Base-by-base conservation (phyloP, 208 protist genomes). In the Acanthamoeba comandoni region DNA sequence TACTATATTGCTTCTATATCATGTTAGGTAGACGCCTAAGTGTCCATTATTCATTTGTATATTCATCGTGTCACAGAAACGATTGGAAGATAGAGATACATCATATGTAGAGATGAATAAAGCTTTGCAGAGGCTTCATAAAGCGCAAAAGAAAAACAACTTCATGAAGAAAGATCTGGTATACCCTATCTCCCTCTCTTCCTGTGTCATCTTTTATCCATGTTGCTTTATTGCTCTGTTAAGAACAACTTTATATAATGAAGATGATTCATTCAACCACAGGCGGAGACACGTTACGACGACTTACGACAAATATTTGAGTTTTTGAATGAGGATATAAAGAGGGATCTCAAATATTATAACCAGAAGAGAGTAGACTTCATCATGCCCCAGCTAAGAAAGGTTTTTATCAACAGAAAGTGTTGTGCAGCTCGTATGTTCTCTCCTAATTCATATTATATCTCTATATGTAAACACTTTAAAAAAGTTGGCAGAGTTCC, bases 351-450 rank as follows among this genome's bases (percentile, higher is more conserved):
- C 12, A 29, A 86, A 35, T 31, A 53, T 22, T 86, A 86, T 13
- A 86, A 86, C 55, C 67, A 53, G 13, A 53, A 86, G 77, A 53
- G 77, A 53, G 67, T 86, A 31, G 57, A 69, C 51, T 86, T 69
- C 77, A 86, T 86, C 77, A 86, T 86, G 77, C 77, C 77, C 9
- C 77, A 86, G 3, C 77, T 86, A 11, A 22, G 67, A 60, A 86
- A 86, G 77, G 77, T 86, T 11, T 35, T 13, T 12, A 19, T 85
- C n/a, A 51, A 65, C 24, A 65, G 22, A 65, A 65, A 43, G 35
- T 43, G 35, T 43, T 43, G 35, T 43, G 35, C 35, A 5, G 5
- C 5, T 43, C 35, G n/a, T 5, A 43, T 43, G n/a, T 43, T 43
- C 5, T 43, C 5, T 43, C 2, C 35, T 43, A 43, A 43, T 43